These are phyloP conservation scores for Samsoniella hepiali DNA, from an alignment of 2,329 filamentous ascomycete species.

Conservation along the genomic window DNA sequence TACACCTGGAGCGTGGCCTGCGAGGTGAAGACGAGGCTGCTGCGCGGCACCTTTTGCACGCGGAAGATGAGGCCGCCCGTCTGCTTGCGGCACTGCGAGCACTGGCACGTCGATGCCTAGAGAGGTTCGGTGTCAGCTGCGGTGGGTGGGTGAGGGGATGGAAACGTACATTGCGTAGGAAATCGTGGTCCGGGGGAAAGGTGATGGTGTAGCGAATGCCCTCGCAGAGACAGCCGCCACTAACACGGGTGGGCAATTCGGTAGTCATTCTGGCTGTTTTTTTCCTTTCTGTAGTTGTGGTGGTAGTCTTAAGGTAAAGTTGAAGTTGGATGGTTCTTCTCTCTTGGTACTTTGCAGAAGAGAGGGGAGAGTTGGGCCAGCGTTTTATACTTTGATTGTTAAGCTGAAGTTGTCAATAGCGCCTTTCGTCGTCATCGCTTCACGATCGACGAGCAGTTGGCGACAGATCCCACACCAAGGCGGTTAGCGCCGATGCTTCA, in stretches of 20 bases:
- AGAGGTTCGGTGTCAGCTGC: background rate
- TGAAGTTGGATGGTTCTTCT: too few relatives aligned
- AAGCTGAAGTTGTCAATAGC: slow-evolving; percentile 1
- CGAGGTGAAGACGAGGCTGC: slow-evolving; percentile 35
- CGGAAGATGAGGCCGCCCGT: slow-evolving; percentile 46
- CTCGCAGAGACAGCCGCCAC: slow-evolving; percentile 51
- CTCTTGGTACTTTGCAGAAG: background rate
- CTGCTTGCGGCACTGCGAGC: slow-evolving; percentile 53
- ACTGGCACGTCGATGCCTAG: slow-evolving; percentile 50
- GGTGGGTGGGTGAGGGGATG: background rate
- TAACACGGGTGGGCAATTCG: slow-evolving; percentile 34
- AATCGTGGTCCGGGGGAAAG: slow-evolving; percentile 46
- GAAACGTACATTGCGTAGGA: slow-evolving; percentile 31
- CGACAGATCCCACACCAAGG: background rate
- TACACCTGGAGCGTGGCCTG: slow-evolving; percentile 37
- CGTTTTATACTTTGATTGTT: background rate
- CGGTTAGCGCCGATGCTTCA: background rate
- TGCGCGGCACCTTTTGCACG: slow-evolving; percentile 37
- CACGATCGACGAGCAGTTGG: background rate
- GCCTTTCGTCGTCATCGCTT: slow-evolving; percentile 13
- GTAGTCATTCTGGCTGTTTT: background rate
- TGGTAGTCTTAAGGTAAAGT: too few relatives aligned
- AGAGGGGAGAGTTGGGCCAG: background rate
- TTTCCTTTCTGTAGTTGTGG: background rate
- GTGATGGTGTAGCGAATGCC: slow-evolving; percentile 46